Evolutionary conservation across 805 yeast genomes (phyloP).

Genomic region (Tetrapisispora fleetii): DNA sequence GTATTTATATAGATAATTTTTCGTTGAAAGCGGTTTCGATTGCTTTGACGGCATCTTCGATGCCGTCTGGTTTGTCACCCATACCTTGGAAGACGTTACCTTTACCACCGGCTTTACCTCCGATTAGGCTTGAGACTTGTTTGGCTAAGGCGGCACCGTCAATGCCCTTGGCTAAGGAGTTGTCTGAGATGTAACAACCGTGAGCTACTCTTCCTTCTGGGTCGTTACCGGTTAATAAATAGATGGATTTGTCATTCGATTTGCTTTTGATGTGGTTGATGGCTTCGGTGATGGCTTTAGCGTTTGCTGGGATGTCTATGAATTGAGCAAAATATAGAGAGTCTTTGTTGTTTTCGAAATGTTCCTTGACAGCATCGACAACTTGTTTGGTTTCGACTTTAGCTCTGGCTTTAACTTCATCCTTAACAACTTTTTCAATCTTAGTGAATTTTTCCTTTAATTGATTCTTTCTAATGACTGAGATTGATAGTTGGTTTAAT

Average conservation of each 20-base stretch:
- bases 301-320: conserved; percentile 66
- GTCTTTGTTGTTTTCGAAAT: conserved; percentile 46
- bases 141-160: conserved; percentile 68
- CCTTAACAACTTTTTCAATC: conserved; percentile 80
- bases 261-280: conserved; percentile 72
- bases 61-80: conserved; percentile 71
- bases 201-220: conserved; percentile 77
- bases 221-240: conserved; percentile 63
- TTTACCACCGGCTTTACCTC: conserved; percentile 98
- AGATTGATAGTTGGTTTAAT: conserved; percentile 71
- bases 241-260: conserved; percentile 63
- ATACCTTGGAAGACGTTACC: conserved; percentile 95
- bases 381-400: conserved; percentile 81
- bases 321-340: conserved; percentile 56
- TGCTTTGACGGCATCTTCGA: conserved; percentile 64
- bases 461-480: conserved; percentile 69
- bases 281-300: conserved; percentile 92
- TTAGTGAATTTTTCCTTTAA: conserved; percentile 64
- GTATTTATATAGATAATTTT: conserved; percentile 33
- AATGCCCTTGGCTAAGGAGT: conserved; percentile 57
- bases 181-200: conserved; percentile 80
- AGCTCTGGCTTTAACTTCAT: conserved; percentile 77
- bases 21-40: conserved; percentile 51
- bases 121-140: conserved; percentile 61
- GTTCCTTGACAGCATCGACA: conserved; percentile 61